These are phyloP conservation scores for Penicillium glabrum DNA, from an alignment of 2,329 filamentous ascomycete genomes.

Conservation along the genomic window DNA sequence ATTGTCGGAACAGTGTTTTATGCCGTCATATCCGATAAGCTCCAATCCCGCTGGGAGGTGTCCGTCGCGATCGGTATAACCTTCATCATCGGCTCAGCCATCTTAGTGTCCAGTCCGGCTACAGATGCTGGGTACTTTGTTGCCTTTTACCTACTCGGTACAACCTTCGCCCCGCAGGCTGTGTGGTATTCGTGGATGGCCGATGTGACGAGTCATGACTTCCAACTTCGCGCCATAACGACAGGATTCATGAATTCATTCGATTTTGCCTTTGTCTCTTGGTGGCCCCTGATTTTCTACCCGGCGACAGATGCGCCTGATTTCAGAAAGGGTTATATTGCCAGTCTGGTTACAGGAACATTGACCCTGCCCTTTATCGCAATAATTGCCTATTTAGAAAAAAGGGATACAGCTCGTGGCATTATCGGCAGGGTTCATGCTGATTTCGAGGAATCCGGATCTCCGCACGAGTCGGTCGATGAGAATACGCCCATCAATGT, in stretches of 20 bases:
- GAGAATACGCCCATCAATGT: constrained; percentile 1
- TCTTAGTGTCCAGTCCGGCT: constrained; percentile 12
- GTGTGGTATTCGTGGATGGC: constrained; percentile 52
- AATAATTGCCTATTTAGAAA: constrained; percentile 40
- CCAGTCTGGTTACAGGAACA: constrained; percentile 40
- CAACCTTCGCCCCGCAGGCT: constrained; percentile 48
- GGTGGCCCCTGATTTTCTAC: constrained; percentile 45
- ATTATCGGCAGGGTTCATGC: constrained; percentile 10
- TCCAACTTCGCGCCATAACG: constrained; percentile 47
- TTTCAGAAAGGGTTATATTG: constrained; percentile 42
- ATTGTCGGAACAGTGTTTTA: constrained; percentile 46
- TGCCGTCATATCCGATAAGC: constrained; percentile 43
- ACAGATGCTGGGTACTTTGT: constrained; percentile 41
- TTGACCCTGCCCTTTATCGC: constrained; percentile 39
- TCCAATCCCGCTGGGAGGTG: constrained; percentile 46
- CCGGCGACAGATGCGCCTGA: constrained; percentile 43
- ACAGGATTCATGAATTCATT: constrained; percentile 49
- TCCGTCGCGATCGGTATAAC: constrained; percentile 45
- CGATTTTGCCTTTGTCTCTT: constrained; percentile 45
- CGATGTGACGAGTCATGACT: constrained; percentile 34
- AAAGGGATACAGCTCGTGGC: constrained; percentile 10
- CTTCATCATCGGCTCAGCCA: constrained; percentile 38
- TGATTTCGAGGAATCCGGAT: background rate
- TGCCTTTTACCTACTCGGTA: constrained; percentile 47
- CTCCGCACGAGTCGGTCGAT: background rate